These are phyloP conservation scores for Aspergillus sparsus DNA, from an alignment of 495 filamentous ascomycete species.

Conservation along the genomic window DNA sequence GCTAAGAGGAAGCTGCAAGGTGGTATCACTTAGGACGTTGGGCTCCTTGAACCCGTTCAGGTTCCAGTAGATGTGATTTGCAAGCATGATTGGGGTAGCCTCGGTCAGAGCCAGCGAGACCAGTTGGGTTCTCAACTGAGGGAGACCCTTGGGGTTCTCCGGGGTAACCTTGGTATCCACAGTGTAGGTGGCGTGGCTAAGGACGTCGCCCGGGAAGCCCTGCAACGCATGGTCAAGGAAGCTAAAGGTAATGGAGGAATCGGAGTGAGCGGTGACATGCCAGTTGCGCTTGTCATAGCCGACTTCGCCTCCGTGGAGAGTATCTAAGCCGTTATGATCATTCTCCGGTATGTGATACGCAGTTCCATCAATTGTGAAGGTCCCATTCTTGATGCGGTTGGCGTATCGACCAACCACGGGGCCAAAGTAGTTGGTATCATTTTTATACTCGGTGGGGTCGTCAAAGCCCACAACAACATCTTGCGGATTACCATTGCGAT, in stretches of 20 bases:
- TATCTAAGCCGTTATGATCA: conserved; percentile 69
- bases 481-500: conserved; percentile 61
- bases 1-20: conserved; percentile 69
- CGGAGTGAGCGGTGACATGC: conserved; percentile 67
- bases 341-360: conserved; percentile 68
- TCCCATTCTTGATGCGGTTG: conserved; percentile 85
- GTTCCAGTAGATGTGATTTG: conserved; percentile 87
- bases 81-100: conserved; percentile 79
- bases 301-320: conserved; percentile 77
- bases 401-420: conserved; percentile 79
- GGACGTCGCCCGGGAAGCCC: conserved; percentile 78
- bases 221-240: conserved; percentile 72
- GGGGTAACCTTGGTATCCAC: conserved; percentile 41
- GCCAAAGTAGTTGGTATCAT: conserved; percentile 72
- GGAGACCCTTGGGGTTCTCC: conserved; percentile 44
- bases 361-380: conserved; percentile 67
- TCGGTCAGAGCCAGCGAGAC: conserved; percentile 73
- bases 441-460: conserved; percentile 72
- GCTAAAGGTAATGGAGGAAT: conserved; percentile 74
- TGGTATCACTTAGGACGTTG: conserved; percentile 69
- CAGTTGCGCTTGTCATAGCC: conserved; percentile 85
- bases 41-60: conserved; percentile 75
- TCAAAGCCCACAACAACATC: conserved; percentile 82
- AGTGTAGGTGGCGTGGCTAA: conserved; percentile 76
- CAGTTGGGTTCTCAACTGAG: conserved; percentile 49